phyloP scores from a whole-genome alignment of 345 rosid genomes.

The Euclidium syriacum region DNA sequence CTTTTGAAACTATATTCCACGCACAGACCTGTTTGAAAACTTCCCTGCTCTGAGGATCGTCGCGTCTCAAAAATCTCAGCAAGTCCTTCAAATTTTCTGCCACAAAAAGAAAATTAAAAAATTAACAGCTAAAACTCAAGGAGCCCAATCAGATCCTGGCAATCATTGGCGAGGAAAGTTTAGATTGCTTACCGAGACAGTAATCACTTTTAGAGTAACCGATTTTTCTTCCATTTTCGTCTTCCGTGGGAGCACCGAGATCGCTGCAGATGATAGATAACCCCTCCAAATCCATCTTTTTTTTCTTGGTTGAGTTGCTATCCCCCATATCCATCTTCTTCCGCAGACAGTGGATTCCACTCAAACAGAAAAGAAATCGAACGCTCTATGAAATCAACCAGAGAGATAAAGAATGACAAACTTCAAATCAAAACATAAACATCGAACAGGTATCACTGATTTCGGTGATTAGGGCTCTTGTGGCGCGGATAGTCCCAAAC shows the following conservation, averaged over 20 bases:
- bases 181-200: slow-evolving; percentile 46
- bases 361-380: not conserved
- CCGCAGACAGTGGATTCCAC: not conserved
- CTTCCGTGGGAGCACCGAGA: slow-evolving; percentile 56
- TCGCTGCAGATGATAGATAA: slow-evolving; percentile 64
- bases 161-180: not conserved
- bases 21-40: slow-evolving; percentile 89
- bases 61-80: slow-evolving; percentile 76
- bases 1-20: slow-evolving; percentile 74
- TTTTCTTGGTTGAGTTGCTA: slow-evolving; percentile 23
- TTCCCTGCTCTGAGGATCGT: slow-evolving; percentile 72
- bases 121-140: not conserved
- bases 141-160: not conserved
- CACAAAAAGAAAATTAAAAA: not conserved
- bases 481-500: slow-evolving; percentile 18
- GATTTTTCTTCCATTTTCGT: slow-evolving; percentile 39
- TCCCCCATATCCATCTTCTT: slow-evolving; percentile 28
- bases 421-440: not conserved
- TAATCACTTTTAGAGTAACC: slow-evolving; percentile 57
- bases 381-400: not conserved
- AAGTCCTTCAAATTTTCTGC: slow-evolving; percentile 75
- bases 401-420: not conserved
- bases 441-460: not conserved
- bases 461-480: slow-evolving; percentile 27
- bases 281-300: slow-evolving; percentile 51